These are phyloP conservation scores for Loxodes magnus DNA, from an alignment of 73 alveolate species.

Conservation along the genomic window DNA sequence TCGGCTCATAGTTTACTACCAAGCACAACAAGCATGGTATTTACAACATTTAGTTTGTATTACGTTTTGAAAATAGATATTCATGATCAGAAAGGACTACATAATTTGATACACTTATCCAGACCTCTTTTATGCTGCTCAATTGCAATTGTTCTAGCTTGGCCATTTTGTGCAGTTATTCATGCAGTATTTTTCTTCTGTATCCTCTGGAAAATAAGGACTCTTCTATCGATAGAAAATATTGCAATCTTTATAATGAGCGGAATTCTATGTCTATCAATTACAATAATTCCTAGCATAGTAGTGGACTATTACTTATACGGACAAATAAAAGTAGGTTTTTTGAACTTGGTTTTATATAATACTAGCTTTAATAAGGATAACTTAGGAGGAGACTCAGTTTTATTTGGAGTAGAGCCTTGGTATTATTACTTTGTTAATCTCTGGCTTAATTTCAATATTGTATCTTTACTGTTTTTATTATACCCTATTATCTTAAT, in stretches of 20 bases:
- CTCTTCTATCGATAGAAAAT: too few species aligned
- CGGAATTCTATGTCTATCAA: not conserved
- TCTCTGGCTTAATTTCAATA: not conserved
- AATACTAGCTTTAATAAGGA: slow-evolving; percentile 5
- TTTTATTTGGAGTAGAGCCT: slow-evolving; percentile 19
- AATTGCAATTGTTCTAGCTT: slow-evolving; percentile 10
- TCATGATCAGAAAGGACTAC: too few species aligned
- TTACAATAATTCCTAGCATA: not conserved
- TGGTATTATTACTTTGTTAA: slow-evolving; percentile 6
- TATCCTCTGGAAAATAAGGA: too few species aligned
- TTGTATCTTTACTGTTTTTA: slow-evolving; percentile 6
- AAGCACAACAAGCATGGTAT: too few species aligned
- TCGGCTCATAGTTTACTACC: too few species aligned
- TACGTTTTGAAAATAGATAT: too few species aligned
- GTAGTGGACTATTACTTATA: not conserved
- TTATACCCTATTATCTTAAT: slow-evolving; percentile 3
- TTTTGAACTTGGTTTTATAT: not conserved
- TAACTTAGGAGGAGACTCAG: slow-evolving; percentile 8
- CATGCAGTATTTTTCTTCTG: slow-evolving; percentile 3
- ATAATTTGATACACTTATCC: not conserved
- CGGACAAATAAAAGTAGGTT: not conserved
- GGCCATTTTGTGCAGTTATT: slow-evolving; percentile 14
- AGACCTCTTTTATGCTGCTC: slow-evolving; percentile 8
- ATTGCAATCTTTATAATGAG: too few species aligned
- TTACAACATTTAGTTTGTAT: too few species aligned